Base-by-base conservation (phyloP, 2,329 filamentous ascomycete genomes). In the Fusarium goolgardi region DNA sequence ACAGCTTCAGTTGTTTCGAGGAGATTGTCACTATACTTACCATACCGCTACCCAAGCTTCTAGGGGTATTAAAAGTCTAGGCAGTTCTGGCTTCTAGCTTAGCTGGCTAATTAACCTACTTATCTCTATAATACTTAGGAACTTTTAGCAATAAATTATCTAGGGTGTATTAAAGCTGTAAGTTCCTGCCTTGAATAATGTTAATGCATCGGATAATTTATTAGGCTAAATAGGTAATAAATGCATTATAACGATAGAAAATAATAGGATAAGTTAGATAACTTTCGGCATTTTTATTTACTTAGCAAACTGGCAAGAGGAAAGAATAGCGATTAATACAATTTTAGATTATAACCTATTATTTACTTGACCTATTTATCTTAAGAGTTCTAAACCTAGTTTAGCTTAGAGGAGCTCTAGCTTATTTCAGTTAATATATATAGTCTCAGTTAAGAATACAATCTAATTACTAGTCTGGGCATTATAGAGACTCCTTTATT, bases 271-370 rank as follows among this genome's bases (percentile, higher is more conserved):
- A 25, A 29, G 25, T 45, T n/a, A 45, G 21, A 50, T 12, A 23
- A 39, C 23, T 50, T 32, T 50, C 47, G 47, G 47, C 47, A 50
- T 37, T 27, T 39, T 50, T 39, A 32, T 50, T 50, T 50, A 50
- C 47, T 50, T 50, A 32, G 47, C 47, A 50, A 39, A 39, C n/a
- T 39, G 21, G 35, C 18, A 23, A 50, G 13, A 12, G n/a, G 23
- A n/a, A 20, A 39, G n/a, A 27, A 11, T 10, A n/a, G 3, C 12
- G n/a, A n/a, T 13, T 20, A 9, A n/a, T 44, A 3, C 18, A 45
- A 29, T 29, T 7, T 31, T 6, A 15, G 25, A 7, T 8, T 9
- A 10, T 7, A 20, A 13, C 47, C 34, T 32, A 13, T 20, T 50
- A n/a, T 35, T 20, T 10, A 6, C 4, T 35, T 9, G 32, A 6